Base-by-base conservation (phyloP, 306 rosid species). In the Biancaea sappan region DNA sequence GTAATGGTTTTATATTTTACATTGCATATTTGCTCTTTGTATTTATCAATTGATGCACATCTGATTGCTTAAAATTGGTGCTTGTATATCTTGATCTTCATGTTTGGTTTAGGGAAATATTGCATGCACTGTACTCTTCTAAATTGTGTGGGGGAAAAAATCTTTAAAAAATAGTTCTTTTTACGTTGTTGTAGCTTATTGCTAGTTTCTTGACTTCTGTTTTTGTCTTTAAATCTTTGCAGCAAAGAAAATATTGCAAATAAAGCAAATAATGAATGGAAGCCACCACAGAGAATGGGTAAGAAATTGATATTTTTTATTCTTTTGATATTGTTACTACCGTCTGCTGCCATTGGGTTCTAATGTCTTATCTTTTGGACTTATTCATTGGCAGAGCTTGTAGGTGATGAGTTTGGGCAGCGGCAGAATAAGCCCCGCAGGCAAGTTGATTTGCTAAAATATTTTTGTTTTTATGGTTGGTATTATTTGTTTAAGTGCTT, bases 351-450 rank as follows among this genome's bases (percentile, higher is more conserved):
- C 63, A 3, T 10, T 18, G 62, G 35, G 15, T 65, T 14, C 25
- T 40, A 8, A 12, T 16, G 58, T 71, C 47, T 67, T 65, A 21
- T 5, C 53, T 48, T 66, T 57, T 35, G 62, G 52, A 48, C 44
- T 82, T 7, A 26, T 62, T 40, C 62, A 24, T 61, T 11, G 63
- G 59, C 87, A 92, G 98, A 92, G 73, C 78, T 79, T 75, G 96
- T 69, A 64, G 86, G 53, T 1, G 94, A 92, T 77, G 96, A 92
- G 72, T 86, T 86, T 79, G 94, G 92, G 75, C 94, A 86, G 87
- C 84, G 98, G 71, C 96, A 90, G 40, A 92, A 88, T 77, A 92
- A 92, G 83, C 94, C 98, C 60, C 94, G 98, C 72, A 90, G 96
- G 96, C 76, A 81, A 90, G 88, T 84, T 61, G 15, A 43, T 74